These are phyloP conservation scores for Chenopodium album DNA, from an alignment of 148 eudicot species.

Conservation along the genomic window DNA sequence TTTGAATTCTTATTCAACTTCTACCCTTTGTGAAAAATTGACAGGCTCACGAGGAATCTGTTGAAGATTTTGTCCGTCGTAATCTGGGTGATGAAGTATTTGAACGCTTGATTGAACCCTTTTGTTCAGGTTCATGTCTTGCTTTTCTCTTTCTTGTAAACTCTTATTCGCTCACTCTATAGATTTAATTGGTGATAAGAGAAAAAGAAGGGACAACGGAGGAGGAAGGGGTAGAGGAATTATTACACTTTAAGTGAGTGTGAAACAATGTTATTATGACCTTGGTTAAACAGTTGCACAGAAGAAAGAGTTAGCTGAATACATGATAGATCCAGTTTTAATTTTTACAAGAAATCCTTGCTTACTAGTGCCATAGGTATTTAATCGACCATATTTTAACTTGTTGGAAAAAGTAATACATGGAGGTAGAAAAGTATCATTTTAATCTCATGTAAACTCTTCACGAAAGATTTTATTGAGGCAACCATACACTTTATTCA, in stretches of 20 bases:
- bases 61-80: conserved; percentile 88
- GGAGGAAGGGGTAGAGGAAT: not conserved
- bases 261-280: not conserved
- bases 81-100: conserved; percentile 86
- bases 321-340: not conserved
- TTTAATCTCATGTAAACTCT: not conserved
- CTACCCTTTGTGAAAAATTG: conserved; percentile 31
- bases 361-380: not conserved
- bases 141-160: not conserved
- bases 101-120: conserved; percentile 89
- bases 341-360: not conserved
- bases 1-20: not conserved
- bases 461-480: not conserved
- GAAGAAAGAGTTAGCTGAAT: not conserved
- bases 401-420: too few species aligned
- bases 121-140: conserved; percentile 66
- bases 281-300: not conserved
- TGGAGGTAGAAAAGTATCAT: not conserved
- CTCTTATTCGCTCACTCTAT: not conserved
- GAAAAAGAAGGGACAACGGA: not conserved
- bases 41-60: conserved; percentile 82
- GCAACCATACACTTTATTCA: too few species aligned
- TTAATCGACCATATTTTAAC: too few species aligned
- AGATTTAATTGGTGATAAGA: not conserved
- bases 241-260: not conserved